Base-by-base conservation (phyloP, 345 rosid species). In the Eucalyptus tenuipes region DNA sequence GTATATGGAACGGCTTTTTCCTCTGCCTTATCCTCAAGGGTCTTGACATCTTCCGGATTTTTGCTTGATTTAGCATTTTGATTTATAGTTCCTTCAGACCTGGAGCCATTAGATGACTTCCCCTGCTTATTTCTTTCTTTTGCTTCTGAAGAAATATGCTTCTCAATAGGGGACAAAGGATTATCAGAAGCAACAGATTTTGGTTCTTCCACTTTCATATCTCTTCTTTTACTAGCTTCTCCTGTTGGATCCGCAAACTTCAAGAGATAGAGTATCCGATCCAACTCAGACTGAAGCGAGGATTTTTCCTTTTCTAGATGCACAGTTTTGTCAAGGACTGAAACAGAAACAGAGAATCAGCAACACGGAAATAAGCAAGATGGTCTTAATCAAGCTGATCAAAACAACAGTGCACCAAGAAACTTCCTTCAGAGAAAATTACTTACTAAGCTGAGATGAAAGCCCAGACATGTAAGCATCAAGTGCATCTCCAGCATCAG, bases 381-480 rank as follows among this genome's bases (percentile, higher is more conserved):
- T 45, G 55, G 57, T 29, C 88, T 75, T 75, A 40, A 40, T 75
- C 84, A 75, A 75, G 84, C 24, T 75, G 47, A 75, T 75, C 47
- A 75, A 40, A 75, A 75, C 47, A 20, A 75, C 47, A 11, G 29
- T 59, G 79, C 81, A 64, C 57, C 14, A 10, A 89, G 24, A 87
- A 87, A 59, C 18, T 71, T 64, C 53, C 86, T 53, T 37, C 7
- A 49, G 37, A 49, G 18, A 89, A 45, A 87, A 89, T 66, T 42
- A 86, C 89, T 81, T 91, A 97, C 99, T 97, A 89, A 97, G 94
- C 92, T 95, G 96, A 88, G 99, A 89, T 75, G 99, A 97, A 88
- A 97, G 92, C 88, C 96, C 99, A 14, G 96, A 94, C 98, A 98
- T 98, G 93, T 89, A 98, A 90, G 97, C 95, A 93, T 97, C 99